Evolutionary conservation across 2,329 filamentous ascomycete species (phyloP).

Genomic region (Phialophora expanda): DNA sequence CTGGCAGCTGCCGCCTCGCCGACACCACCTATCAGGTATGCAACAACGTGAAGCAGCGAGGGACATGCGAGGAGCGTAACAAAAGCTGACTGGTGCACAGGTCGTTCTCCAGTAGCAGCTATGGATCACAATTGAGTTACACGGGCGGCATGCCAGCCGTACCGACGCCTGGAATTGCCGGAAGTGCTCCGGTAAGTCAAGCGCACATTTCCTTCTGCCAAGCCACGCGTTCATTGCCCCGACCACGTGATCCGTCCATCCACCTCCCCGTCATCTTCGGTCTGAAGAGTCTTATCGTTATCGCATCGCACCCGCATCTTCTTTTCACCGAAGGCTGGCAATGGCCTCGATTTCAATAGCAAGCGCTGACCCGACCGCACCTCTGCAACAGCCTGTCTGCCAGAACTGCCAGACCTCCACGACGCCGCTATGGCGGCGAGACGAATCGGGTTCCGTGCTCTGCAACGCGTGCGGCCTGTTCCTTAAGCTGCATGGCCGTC

Average conservation of each 20-base stretch:
- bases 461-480: conserved; percentile 99
- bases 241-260: background rate
- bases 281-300: conserved; percentile 50
- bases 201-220: background rate
- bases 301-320: conserved; percentile 16
- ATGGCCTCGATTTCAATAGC: conserved; percentile 52
- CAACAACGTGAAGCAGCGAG: conserved; percentile 32
- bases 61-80: background rate
- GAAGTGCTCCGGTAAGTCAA: conserved; percentile 48
- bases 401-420: conserved; percentile 96
- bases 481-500: conserved; percentile 91
- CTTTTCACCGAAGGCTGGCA: conserved; percentile 8
- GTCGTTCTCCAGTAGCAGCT: conserved; percentile 63
- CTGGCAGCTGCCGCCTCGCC: conserved; percentile 57
- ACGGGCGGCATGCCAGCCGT: conserved; percentile 33
- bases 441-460: conserved; percentile 92
- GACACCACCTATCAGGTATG: conserved; percentile 60
- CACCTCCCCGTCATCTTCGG: conserved; percentile 42
- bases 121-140: conserved; percentile 63
- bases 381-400: conserved; percentile 86
- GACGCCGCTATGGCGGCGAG: conserved; percentile 94
- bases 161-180: conserved; percentile 39
- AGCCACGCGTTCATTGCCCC: background rate
- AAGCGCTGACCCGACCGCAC: conserved; percentile 55
- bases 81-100: conserved; percentile 7